Conservation (phyloP, 768 basidiomycete genomes). For the Kwoniella newhampshirensis region DNA sequence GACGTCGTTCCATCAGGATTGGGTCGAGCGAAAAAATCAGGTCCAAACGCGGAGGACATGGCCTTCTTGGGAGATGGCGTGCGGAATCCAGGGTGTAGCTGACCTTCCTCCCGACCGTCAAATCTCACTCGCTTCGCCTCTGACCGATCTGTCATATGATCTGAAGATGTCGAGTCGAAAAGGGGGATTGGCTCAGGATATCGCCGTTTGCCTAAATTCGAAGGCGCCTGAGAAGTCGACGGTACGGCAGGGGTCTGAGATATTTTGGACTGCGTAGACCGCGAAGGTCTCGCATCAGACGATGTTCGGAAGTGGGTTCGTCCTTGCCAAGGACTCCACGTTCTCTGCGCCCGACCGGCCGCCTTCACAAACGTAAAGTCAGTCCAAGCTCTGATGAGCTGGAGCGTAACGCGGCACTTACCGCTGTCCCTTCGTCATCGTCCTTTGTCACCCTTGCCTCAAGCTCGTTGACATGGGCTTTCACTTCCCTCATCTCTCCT, state of each 20-base stretch:
- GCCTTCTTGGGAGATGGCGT: conserved; percentile 34
- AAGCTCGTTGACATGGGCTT: not conserved
- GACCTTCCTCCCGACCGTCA: conserved; percentile 6
- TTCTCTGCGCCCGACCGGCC: not conserved
- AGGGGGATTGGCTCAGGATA: not conserved
- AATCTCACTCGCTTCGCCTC: conserved; percentile 19
- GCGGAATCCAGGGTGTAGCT: conserved; percentile 6
- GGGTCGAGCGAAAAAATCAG: conserved; percentile 13
- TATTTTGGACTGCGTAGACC: conserved; percentile 2
- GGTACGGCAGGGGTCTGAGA: not conserved
- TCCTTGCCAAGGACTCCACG: not conserved
- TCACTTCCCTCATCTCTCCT: conserved; percentile 7
- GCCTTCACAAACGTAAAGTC: not conserved
- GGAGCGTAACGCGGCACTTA: not conserved
- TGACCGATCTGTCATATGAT: not conserved
- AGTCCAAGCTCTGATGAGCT: not conserved
- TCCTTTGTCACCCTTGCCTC: not conserved
- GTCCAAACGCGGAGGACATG: conserved; percentile 6
- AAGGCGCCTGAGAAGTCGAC: not conserved
- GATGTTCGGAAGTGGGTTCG: not conserved
- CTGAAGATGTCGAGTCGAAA: not conserved
- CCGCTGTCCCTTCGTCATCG: not conserved
- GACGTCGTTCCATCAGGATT: conserved; percentile 12
- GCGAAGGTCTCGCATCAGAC: not conserved
- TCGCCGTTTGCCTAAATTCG: conserved; percentile 12